Base-by-base conservation (phyloP, 108 stramenopile genomes). In the Cyclotella kingstonii region DNA sequence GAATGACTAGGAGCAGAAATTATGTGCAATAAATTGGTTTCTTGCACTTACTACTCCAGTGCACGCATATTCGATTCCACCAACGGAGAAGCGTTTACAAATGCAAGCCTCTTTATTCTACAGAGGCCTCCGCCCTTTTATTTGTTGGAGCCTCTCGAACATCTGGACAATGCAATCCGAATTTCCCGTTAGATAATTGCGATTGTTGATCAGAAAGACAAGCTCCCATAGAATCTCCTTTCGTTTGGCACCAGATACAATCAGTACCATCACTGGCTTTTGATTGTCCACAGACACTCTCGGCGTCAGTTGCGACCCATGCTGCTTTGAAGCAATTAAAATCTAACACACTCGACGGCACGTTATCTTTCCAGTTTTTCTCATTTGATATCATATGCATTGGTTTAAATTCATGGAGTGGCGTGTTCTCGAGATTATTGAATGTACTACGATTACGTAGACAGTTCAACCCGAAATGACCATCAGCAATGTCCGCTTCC, bases 301-400 rank as follows among this genome's bases (percentile, higher is more conserved):
- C 72, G 44, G 72, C 72, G 34, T 73, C 53, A 4, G 60, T 60
- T n/a, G 72, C 72, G 11, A 60, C 57, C 64, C 64, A 73, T n/a
- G 71, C 71, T 14, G 71, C 65, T 35, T 60, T 66, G 57, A 73
- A 60, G 35, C 71, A 73, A 28, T 51, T 73, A n/a, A 66, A n/a
- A 28, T 73, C 71, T 17, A 59, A 46, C 17, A 73, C 23, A 28
- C 43, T 52, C 12, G 10, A 14, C 23, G 36, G 23, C 1, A 68
- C 14, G 21, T 17, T 44, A 22, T 19, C 46, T 28, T 52, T 36
- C 38, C 17, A 51, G n/a, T 29, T 54, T 19, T 11, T 12, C 23
- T 6, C 25, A 12, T 33, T 25, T 6, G 5, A 26, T 48, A 15
- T 48, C 23, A 25, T 21, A 7, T 48, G n/a, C 10, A 44, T 44